Conservation (phyloP, 2,329 filamentous ascomycete species). For the Diaporthe citri region DNA sequence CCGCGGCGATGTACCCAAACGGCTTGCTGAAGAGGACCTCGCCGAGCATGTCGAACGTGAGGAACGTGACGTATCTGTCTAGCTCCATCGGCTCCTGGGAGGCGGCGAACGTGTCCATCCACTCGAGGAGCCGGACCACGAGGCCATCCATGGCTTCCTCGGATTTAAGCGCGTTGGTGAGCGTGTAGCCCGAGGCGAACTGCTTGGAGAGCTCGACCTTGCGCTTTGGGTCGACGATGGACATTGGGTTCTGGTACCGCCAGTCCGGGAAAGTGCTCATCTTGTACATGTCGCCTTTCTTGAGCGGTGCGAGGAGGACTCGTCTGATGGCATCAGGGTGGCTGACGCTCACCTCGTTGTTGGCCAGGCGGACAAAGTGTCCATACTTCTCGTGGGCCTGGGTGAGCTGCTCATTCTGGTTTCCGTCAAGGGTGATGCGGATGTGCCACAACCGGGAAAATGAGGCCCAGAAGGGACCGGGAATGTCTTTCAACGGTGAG, state of each 20-base stretch:
- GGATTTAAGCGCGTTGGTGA: slow-evolving; percentile 48
- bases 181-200: slow-evolving; percentile 48
- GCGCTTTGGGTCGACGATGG: slow-evolving; percentile 50
- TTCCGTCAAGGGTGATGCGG: slow-evolving; percentile 24
- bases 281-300: slow-evolving; percentile 47
- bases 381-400: slow-evolving; percentile 35
- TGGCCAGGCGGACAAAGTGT: slow-evolving; percentile 32
- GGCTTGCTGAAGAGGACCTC: slow-evolving; percentile 49
- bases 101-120: slow-evolving; percentile 42
- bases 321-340: slow-evolving; percentile 24
- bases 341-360: slow-evolving; percentile 35
- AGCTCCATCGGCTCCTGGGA: slow-evolving; percentile 40
- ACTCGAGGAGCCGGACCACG: slow-evolving; percentile 40
- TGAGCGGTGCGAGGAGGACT: slow-evolving; percentile 17
- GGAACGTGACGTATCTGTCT: slow-evolving; percentile 44
- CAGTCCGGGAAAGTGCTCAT: slow-evolving; percentile 54
- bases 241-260: slow-evolving; percentile 56
- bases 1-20: slow-evolving; percentile 50
- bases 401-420: slow-evolving; percentile 33
- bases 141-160: slow-evolving; percentile 40
- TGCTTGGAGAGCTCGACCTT: slow-evolving; percentile 51
- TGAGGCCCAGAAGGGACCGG: slow-evolving; percentile 30
- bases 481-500: slow-evolving; percentile 22
- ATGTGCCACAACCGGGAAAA: slow-evolving; percentile 33
- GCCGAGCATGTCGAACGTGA: slow-evolving; percentile 50